phyloP scores from a whole-genome alignment of 2,329 filamentous ascomycete species.

The Hypomyces perniciosus region DNA sequence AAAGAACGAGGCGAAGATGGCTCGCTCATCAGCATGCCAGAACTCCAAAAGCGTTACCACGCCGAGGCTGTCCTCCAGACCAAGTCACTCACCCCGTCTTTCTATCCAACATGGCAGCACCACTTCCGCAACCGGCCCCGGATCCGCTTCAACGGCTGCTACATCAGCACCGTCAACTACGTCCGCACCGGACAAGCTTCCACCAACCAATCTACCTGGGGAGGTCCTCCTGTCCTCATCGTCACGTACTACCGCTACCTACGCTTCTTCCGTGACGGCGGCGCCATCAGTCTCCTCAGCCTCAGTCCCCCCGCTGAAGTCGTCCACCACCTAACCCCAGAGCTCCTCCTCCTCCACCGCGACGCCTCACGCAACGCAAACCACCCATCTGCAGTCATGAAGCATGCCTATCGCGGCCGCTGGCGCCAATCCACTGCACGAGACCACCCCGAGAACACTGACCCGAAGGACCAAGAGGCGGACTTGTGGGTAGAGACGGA shows the following conservation, averaged over 20 bases:
- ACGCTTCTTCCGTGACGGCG: slow-evolving; percentile 88
- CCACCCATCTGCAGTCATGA: slow-evolving; percentile 52
- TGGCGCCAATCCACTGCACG: slow-evolving; percentile 42
- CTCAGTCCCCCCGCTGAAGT: slow-evolving; percentile 80
- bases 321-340: slow-evolving; percentile 73
- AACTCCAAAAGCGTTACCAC: slow-evolving; percentile 29
- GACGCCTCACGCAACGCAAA: slow-evolving; percentile 23
- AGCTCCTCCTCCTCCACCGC: slow-evolving; percentile 52
- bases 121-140: slow-evolving; percentile 82
- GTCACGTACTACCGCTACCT: slow-evolving; percentile 98
- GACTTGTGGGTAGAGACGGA: slow-evolving; percentile 82
- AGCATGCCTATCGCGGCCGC: slow-evolving; percentile 55
- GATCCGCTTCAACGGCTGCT: slow-evolving; percentile 89
- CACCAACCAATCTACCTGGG: slow-evolving; percentile 67
- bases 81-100: slow-evolving; percentile 34
- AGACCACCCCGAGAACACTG: slow-evolving; percentile 22
- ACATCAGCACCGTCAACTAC: slow-evolving; percentile 97
- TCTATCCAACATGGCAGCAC: slow-evolving; percentile 51
- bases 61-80: slow-evolving; percentile 33
- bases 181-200: slow-evolving; percentile 72
- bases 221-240: slow-evolving; percentile 72
- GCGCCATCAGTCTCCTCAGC: slow-evolving; percentile 71
- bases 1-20: slow-evolving; percentile 25
- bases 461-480: slow-evolving; percentile 44
- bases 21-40: slow-evolving; percentile 29